A percentile compares a stretch with the other conserved stretches of the same genome.
Evolutionary conservation across 768 basidiomycete genomes (phyloP).

Genomic region (Strobilomyces confusus): DNA sequence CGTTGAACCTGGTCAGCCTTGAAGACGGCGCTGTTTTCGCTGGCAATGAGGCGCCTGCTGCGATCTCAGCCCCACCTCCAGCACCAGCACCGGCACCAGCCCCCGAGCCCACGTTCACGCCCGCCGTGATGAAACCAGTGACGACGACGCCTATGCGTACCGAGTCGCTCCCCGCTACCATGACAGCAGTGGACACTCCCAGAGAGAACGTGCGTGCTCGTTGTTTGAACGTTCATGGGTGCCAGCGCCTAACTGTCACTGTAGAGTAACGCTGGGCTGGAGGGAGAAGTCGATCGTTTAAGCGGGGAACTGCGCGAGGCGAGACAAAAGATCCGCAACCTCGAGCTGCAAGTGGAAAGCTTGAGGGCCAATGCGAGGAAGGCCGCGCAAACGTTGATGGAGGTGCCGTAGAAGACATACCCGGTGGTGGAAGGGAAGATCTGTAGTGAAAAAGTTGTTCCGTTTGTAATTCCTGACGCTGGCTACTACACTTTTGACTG

Average conservation of each 20-base stretch:
- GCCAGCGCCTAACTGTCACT: not conserved
- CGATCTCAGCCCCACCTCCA: conserved; percentile 29
- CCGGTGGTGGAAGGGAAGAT: not conserved
- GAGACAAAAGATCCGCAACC: conserved; percentile 72
- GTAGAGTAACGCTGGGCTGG: conserved; percentile 28
- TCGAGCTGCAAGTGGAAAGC: conserved; percentile 80
- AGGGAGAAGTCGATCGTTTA: conserved; percentile 61
- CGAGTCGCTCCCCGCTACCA: conserved; percentile 9
- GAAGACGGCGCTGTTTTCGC: conserved; percentile 56
- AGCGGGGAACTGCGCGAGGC: conserved; percentile 71
- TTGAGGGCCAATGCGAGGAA: conserved; percentile 71
- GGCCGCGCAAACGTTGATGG: conserved; percentile 61
- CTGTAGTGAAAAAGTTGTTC: not conserved
- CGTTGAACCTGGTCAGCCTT: conserved; percentile 77
- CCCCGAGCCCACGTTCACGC: conserved; percentile 34
- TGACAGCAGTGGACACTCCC: not conserved
- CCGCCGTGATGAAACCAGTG: conserved; percentile 32
- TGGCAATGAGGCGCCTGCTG: conserved; percentile 22
- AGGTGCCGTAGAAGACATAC: conserved; percentile 10
- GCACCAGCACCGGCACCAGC: conserved; percentile 24
- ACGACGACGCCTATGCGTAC: conserved; percentile 6
- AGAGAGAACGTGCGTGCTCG: conserved; percentile 31
- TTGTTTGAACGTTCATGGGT: not conserved
- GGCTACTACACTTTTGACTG: not conserved
- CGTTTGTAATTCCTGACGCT: not conserved